These are phyloP conservation scores for Colletotrichum graminicola DNA, from an alignment of 2,329 filamentous ascomycete species.

Conservation along the genomic window DNA sequence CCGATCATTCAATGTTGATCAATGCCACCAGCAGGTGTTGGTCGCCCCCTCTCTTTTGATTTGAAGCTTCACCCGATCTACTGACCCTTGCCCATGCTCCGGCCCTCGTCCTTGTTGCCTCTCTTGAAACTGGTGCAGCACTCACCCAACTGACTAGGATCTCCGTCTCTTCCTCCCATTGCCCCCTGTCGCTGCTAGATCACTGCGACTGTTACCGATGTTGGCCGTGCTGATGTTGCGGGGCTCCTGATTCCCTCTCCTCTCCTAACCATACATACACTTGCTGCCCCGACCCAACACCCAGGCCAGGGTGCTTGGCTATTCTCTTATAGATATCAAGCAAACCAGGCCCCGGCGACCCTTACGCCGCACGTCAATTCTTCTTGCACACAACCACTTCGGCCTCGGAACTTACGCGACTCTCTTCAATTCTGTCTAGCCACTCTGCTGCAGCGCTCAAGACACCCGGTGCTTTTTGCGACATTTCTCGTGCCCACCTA, in stretches of 20 bases:
- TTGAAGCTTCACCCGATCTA: neutral
- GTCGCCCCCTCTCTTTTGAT: neutral
- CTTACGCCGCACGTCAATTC: neutral
- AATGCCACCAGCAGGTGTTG: neutral
- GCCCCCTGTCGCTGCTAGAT: neutral
- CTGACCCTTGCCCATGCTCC: slow-evolving; percentile 13
- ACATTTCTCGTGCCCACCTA: neutral
- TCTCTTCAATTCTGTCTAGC: neutral
- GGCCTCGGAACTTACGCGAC: neutral
- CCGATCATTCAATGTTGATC: neutral
- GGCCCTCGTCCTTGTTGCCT: slow-evolving; percentile 13
- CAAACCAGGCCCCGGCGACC: neutral
- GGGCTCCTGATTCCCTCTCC: neutral
- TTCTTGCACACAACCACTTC: neutral
- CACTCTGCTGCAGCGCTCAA: neutral
- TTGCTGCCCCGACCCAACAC: neutral
- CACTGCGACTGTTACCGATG: neutral
- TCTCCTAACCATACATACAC: neutral
- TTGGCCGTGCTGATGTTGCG: slow-evolving; percentile 7
- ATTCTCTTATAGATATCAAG: slow-evolving; percentile 17
- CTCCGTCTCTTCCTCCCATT: neutral
- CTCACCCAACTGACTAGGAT: slow-evolving; percentile 10
- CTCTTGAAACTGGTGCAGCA: slow-evolving; percentile 34
- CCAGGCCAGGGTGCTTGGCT: neutral
- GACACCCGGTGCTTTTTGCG: neutral